These are phyloP conservation scores for Akanthomyces uredinophilus DNA, from an alignment of 2,329 filamentous ascomycete genomes.

Conservation along the genomic window DNA sequence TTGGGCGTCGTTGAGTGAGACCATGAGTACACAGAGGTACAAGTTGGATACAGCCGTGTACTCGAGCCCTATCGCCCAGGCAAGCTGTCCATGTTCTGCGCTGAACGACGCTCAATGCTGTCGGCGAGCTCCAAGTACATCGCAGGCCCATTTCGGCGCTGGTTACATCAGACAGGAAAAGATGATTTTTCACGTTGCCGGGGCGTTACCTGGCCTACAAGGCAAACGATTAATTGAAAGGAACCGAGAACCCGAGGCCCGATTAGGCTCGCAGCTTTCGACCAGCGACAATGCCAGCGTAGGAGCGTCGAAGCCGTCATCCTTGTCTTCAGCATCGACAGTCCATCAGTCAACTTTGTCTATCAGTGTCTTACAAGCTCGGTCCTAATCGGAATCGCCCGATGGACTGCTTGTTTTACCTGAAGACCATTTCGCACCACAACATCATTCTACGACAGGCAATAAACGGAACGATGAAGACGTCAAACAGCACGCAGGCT, in stretches of 20 bases:
- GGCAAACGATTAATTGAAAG: not conserved
- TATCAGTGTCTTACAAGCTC: not conserved
- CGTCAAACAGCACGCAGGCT: too few species aligned
- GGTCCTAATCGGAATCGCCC: not conserved
- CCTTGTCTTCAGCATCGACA: not conserved
- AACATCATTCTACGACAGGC: not conserved
- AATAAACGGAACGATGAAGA: not conserved
- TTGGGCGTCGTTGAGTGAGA: not conserved
- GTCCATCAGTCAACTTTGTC: not conserved
- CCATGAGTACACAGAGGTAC: not conserved
- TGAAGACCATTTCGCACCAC: not conserved
- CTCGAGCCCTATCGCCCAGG: not conserved
- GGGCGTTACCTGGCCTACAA: not conserved
- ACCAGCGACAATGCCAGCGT: not conserved
- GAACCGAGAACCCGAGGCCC: not conserved
- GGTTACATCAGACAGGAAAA: not conserved
- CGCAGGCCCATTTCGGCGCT: not conserved
- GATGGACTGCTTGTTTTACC: not conserved
- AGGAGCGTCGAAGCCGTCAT: not conserved
- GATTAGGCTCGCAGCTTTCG: not conserved
- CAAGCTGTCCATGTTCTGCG: not conserved
- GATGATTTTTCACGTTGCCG: not conserved
- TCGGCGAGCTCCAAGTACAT: not conserved
- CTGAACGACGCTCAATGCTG: not conserved
- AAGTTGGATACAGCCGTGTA: not conserved